Conservation (phyloP, 192 early-diverging fungal species). For the Funneliformis mosseae region DNA sequence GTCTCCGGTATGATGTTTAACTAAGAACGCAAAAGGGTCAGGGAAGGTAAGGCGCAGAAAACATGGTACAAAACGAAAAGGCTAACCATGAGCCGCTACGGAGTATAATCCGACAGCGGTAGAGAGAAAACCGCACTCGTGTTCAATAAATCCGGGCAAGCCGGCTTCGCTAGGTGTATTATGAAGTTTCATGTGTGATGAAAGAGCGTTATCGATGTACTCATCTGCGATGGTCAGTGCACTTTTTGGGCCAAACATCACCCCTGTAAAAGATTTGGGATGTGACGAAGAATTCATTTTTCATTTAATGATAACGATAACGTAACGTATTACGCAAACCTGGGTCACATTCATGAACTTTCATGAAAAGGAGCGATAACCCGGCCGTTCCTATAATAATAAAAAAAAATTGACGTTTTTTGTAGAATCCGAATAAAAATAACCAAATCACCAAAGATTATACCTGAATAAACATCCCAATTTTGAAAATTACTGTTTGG, state of each 20-base stretch:
- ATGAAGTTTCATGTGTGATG: neutral
- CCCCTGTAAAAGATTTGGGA: neutral
- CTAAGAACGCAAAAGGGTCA: neutral
- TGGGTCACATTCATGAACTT: slow-evolving; percentile 22
- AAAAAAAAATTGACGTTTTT: neutral
- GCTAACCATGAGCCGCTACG: slow-evolving; percentile 8
- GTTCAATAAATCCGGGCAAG: neutral
- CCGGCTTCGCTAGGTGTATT: neutral
- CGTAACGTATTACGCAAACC: neutral
- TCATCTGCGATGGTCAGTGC: slow-evolving; percentile 19
- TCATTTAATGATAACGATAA: neutral
- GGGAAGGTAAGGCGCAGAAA: neutral
- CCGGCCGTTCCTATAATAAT: slow-evolving; percentile 10
- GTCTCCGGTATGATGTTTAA: slow-evolving; percentile 19
- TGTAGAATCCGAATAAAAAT: neutral
- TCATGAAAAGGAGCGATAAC: slow-evolving; percentile 12
- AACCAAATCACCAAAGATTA: too few species aligned
- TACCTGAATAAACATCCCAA: slow-evolving; percentile 27
- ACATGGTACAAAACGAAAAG: neutral
- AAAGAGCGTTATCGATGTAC: slow-evolving; percentile 9
- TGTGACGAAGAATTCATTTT: neutral
- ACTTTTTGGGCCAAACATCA: neutral
- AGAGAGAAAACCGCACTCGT: slow-evolving; percentile 21
- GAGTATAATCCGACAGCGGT: slow-evolving; percentile 17
- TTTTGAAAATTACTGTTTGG: slow-evolving; percentile 3